phyloP scores from a whole-genome alignment of 768 basidiomycete species.

The Leucocoprinus sp. region DNA sequence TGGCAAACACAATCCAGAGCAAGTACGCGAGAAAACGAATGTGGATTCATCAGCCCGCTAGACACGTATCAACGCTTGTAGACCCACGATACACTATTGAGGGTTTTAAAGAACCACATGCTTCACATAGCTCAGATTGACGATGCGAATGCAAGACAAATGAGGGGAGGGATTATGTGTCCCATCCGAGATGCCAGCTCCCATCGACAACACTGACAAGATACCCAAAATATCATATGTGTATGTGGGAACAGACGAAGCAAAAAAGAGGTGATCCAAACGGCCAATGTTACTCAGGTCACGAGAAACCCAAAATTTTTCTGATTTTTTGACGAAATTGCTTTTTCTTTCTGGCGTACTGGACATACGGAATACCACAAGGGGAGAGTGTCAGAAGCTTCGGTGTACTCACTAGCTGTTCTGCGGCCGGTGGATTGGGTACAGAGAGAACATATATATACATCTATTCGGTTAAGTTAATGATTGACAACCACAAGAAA shows the following conservation, averaged over 20 bases:
- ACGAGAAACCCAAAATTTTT: background rate
- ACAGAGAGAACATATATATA: slow-evolving; percentile 50
- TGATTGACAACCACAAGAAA: slow-evolving; percentile 4
- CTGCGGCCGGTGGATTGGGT: slow-evolving; percentile 51
- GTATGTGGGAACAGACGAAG: background rate
- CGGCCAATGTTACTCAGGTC: slow-evolving; percentile 20
- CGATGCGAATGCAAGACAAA: slow-evolving; percentile 6
- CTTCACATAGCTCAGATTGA: slow-evolving; percentile 15
- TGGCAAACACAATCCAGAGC: too few species aligned
- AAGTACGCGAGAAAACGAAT: too few species aligned
- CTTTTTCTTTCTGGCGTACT: slow-evolving; percentile 11
- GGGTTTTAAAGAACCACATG: slow-evolving; percentile 7
- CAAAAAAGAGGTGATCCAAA: slow-evolving; percentile 1
- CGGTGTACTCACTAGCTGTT: slow-evolving; percentile 68
- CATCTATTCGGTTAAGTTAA: slow-evolving; percentile 31
- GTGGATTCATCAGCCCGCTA: too few species aligned
- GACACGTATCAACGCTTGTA: background rate
- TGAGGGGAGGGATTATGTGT: too few species aligned
- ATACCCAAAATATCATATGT: background rate
- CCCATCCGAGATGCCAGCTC: background rate
- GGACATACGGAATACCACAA: slow-evolving; percentile 22
- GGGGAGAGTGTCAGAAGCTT: slow-evolving; percentile 16
- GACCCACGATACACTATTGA: background rate
- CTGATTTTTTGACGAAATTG: slow-evolving; percentile 5
- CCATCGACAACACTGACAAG: slow-evolving; percentile 6